Percentiles rank a stretch among this genome's conserved stretches.
Conservation (phyloP, 306 rosid genomes). For the Trichosanthes truncata region DNA sequence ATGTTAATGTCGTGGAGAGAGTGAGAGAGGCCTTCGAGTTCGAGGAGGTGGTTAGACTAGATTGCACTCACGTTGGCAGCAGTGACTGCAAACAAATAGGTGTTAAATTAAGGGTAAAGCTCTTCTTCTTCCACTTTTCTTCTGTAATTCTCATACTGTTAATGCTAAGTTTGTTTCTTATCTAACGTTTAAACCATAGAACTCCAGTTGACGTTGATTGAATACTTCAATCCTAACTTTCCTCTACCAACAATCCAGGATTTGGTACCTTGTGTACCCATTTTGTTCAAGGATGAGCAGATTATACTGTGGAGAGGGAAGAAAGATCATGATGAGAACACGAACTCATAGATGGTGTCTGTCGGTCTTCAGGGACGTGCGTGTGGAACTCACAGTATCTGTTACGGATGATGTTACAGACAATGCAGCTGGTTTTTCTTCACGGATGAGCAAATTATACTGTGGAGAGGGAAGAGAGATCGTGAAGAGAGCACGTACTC, state of each 20-base stretch:
- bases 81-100: slow-evolving; percentile 87
- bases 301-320: slow-evolving; percentile 87
- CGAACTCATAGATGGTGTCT: background rate
- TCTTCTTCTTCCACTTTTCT: background rate
- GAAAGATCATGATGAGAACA: slow-evolving; percentile 18
- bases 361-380: background rate
- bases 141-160: background rate
- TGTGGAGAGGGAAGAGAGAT: slow-evolving; percentile 53
- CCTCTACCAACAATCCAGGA: slow-evolving; percentile 34
- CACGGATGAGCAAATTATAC: slow-evolving; percentile 69
- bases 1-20: slow-evolving; percentile 63
- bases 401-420: background rate
- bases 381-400: background rate
- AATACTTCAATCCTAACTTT: background rate
- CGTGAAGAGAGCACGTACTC: slow-evolving; percentile 9
- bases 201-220: background rate
- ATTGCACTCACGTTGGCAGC: slow-evolving; percentile 67
- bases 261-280: slow-evolving; percentile 74
- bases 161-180: background rate
- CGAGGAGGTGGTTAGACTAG: slow-evolving; percentile 75
- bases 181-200: background rate
- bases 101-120: slow-evolving; percentile 60
- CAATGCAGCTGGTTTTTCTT: background rate
- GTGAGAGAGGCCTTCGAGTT: slow-evolving; percentile 66
- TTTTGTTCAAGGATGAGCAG: slow-evolving; percentile 86